phyloP scores from a whole-genome alignment of 2,329 filamentous ascomycete genomes.

The Scytalidium lignicola region DNA sequence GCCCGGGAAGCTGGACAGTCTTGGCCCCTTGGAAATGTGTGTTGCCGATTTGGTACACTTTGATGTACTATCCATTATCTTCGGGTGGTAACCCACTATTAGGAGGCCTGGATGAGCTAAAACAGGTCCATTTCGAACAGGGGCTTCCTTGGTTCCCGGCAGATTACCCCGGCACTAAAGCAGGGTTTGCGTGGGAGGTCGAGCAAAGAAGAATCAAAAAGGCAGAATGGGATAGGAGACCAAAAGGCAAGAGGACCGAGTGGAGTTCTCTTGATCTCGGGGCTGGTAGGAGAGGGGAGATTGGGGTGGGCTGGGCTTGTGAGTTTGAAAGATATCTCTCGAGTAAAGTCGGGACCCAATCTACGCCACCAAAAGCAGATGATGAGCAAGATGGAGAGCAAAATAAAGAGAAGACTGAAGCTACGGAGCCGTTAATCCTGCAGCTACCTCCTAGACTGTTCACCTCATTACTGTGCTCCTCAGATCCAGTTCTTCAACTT shows the following conservation, averaged over 20 bases:
- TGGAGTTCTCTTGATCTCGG: constrained; percentile 74
- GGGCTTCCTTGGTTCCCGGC: constrained; percentile 78
- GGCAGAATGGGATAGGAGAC: constrained; percentile 66
- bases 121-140: constrained; percentile 78
- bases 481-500: constrained; percentile 18
- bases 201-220: constrained; percentile 56
- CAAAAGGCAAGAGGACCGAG: constrained; percentile 74
- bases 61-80: constrained; percentile 77
- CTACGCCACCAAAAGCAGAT: neutral
- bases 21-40: constrained; percentile 90
- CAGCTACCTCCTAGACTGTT: constrained; percentile 16
- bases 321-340: constrained; percentile 73
- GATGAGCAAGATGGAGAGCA: neutral
- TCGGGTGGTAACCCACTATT: constrained; percentile 77
- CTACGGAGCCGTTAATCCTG: constrained; percentile 7
- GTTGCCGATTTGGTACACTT: constrained; percentile 74
- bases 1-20: constrained; percentile 73
- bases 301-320: constrained; percentile 77
- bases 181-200: constrained; percentile 74
- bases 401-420: neutral
- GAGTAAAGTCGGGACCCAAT: neutral
- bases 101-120: constrained; percentile 73
- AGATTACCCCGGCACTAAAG: constrained; percentile 74
- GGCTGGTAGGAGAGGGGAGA: constrained; percentile 68
- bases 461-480: constrained; percentile 16